Base-by-base conservation (phyloP, 148 eudicot genomes). In the Tetragonia tetragonoides region DNA sequence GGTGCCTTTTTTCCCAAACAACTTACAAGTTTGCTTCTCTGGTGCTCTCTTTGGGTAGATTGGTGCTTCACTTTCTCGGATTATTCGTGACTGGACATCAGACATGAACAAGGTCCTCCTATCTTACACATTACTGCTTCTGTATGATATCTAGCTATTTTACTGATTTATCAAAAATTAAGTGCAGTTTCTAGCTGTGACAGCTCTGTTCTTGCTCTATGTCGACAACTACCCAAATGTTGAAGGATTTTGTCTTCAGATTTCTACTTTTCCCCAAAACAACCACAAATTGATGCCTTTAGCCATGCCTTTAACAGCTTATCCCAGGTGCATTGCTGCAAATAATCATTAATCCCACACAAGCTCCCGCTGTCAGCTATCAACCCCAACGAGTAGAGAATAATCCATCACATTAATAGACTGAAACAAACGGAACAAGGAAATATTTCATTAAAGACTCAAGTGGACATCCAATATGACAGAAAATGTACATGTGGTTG, bases 321-420 rank as follows among this genome's bases (percentile, higher is more conserved):
- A 86, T 95, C 99, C 99, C 96, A 95, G 0, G 97, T 92, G 81
- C 93, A 95, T 59, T 92, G 96, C 69, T 96, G 84, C 37, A 95
- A 85, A 72, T 95, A 95, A 76, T 95, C 99, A 34, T 89, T 95
- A 63, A 95, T 95, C 57, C 97, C 99, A 77, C 99, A 91, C 90
- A 41, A 95, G 89, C 82, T 91, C 97, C 28, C 66, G 84, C 39
- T 72, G 74, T 23, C 88, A 78, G 72, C 85, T 68, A 76, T 95
- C 97, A 12, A 95, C 97, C 60, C 99, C 92, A 63, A 95, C 99
- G 18, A 95, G 93, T 47, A 95, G 86, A 71, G 99, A 95, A 71
- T 93, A 95, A 78, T 95, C 99, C 99, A 93, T 95, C 78, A 95
- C 97, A 53, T 88, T 88, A 77, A 93, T 88, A 18, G 89, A 78